phyloP scores from a whole-genome alignment of 164 flowering plant species.

The Vitis rupestris region DNA sequence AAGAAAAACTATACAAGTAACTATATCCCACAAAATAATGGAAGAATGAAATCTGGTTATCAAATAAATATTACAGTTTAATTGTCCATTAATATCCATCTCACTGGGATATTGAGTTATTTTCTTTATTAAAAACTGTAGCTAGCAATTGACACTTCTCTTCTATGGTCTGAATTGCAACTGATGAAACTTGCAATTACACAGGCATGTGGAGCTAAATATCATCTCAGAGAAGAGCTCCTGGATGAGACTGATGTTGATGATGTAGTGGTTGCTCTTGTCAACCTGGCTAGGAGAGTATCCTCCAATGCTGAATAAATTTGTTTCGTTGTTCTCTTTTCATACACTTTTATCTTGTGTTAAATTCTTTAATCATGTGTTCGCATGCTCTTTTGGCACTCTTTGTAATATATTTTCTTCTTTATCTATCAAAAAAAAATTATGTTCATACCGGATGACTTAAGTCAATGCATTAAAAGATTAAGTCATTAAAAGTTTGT shows the following conservation, averaged over 20 bases:
- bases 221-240: slow-evolving; percentile 47
- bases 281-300: slow-evolving; percentile 76
- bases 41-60: neutral
- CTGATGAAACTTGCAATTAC: slow-evolving; percentile 1
- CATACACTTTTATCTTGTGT: neutral
- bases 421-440: neutral
- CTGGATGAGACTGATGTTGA: slow-evolving; percentile 91
- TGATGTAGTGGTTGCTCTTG: slow-evolving; percentile 90
- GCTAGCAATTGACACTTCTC: no score
- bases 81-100: no score
- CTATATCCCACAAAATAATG: neutral
- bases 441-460: neutral
- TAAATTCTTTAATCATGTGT: neutral
- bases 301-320: slow-evolving; percentile 18
- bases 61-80: neutral
- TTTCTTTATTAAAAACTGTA: no score
- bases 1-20: neutral
- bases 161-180: no score
- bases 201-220: slow-evolving; percentile 94
- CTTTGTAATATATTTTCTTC: neutral
- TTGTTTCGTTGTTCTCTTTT: neutral
- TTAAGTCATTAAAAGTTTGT: slow-evolving; percentile 2
- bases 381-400: neutral
- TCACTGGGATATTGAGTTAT: no score
- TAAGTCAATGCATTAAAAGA: no score